These are phyloP conservation scores for Adansonia gregorii DNA, from an alignment of 441 rosid genomes.

Conservation along the genomic window DNA sequence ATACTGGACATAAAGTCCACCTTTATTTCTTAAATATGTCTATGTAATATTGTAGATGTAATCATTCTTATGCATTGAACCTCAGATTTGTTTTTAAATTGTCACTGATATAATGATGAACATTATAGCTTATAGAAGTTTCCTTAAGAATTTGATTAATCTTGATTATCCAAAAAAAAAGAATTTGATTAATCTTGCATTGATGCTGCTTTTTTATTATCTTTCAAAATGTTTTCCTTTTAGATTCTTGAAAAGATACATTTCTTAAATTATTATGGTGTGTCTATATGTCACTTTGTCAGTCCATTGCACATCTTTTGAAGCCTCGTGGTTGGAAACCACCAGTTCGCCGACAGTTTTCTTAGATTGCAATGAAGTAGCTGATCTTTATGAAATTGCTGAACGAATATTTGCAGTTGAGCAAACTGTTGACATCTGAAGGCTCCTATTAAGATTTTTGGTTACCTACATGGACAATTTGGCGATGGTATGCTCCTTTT, in stretches of 20 bases:
- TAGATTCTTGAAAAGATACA: not conserved
- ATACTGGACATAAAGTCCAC: not conserved
- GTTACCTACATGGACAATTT: constrained; percentile 98
- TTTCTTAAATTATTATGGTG: constrained; percentile 19
- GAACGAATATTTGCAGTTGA: constrained; percentile 88
- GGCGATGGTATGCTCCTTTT: constrained; percentile 99
- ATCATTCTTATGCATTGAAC: not conserved
- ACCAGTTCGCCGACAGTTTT: constrained; percentile 94
- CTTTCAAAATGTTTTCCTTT: not conserved
- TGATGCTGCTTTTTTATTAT: not conserved
- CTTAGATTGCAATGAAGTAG: constrained; percentile 97
- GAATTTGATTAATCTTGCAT: not conserved
- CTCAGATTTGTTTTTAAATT: not conserved
- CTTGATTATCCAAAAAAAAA: not conserved
- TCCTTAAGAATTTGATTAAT: not conserved
- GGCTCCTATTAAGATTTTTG: constrained; percentile 97
- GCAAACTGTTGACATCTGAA: constrained; percentile 85
- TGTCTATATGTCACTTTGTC: constrained; percentile 23
- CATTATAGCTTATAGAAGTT: not conserved
- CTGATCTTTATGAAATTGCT: constrained; percentile 93
- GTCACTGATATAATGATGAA: not conserved
- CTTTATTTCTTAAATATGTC: too few relatives aligned
- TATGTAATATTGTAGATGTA: not conserved
- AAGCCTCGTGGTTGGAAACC: constrained; percentile 99
- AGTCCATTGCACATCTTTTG: constrained; percentile 91